These are phyloP conservation scores for Magnaporthiopsis poae DNA, from an alignment of 2,329 filamentous ascomycete species.

Conservation along the genomic window DNA sequence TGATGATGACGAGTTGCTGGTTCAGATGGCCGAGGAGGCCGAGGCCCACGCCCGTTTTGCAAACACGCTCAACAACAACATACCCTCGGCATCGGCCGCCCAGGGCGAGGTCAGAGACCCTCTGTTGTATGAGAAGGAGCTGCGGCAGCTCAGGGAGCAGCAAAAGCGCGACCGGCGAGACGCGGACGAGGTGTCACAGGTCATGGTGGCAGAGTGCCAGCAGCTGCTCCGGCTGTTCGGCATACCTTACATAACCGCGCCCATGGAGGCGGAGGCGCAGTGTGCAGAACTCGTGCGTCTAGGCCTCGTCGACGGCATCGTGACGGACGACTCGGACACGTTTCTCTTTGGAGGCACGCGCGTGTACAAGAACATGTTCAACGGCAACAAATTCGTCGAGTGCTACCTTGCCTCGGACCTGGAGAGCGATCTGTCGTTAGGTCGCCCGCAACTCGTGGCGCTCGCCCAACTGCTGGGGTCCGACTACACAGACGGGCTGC, in stretches of 20 bases:
- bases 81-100: constrained; percentile 51
- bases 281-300: constrained; percentile 82
- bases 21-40: constrained; percentile 77
- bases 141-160: constrained; percentile 78
- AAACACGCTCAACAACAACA: constrained; percentile 69
- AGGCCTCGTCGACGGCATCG: constrained; percentile 88
- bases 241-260: constrained; percentile 89
- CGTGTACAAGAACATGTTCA: constrained; percentile 99
- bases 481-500: constrained; percentile 88
- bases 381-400: constrained; percentile 93
- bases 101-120: constrained; percentile 31
- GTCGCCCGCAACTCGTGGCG: constrained; percentile 76
- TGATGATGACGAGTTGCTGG: constrained; percentile 82
- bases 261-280: constrained; percentile 98
- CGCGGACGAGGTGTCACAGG: constrained; percentile 89
- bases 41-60: constrained; percentile 92
- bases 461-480: constrained; percentile 85
- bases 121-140: constrained; percentile 69
- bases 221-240: constrained; percentile 82
- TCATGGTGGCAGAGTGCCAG: constrained; percentile 94
- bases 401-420: constrained; percentile 80
- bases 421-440: constrained; percentile 78
- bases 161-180: constrained; percentile 94
- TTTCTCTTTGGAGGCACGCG: constrained; percentile 94
- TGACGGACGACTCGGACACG: constrained; percentile 92